Base-by-base conservation (phyloP, 2,329 filamentous ascomycete genomes). In the Rasamsonia emersonii region DNA sequence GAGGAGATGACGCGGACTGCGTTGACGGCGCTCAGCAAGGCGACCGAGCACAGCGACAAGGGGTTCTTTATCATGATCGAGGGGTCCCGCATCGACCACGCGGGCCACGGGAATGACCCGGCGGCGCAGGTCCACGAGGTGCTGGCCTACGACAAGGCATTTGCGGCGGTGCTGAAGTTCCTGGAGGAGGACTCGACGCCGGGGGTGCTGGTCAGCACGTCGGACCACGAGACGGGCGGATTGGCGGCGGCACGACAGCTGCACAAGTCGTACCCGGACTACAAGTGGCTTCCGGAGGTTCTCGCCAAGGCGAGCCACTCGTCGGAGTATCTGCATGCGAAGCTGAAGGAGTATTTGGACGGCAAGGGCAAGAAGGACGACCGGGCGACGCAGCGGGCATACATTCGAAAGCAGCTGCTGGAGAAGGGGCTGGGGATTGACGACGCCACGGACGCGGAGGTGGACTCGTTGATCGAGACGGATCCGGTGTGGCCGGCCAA, bases 21-120 rank as follows among this genome's bases (percentile, higher is more conserved):
- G 1, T 67, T 98, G 40, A 75, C 71, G 9, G 78, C 84, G 1
- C 73, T 98, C 15, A 81, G 82, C 40, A 77, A 78, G 37, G 91
- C 88, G 0, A 95, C 91, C 0, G 70, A 75, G 50, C 70, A 88
- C 51, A 86, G 75, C 40, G 86, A 96, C 24, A 78, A 93, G 59
- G 91, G 91, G 4, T 98, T 96, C 68, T 98, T 98, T 62, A 68
- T 98, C 47, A 94, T 98, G 89, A 93, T 98, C 39, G 91, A 98
- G 60, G 91, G 88, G 4, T 93, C 85, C 48, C 74, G 91, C 24
- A 96, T 98, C 48, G 91, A 98, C 51, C 91, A 98, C 54, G 89
- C 91, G 3, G 91, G 86, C 5, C 84, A 91, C 53, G 75, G 73
- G 41, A 91, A 91, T 46, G 84, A 91, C 47, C 83, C 84, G 0